Percentiles rank a stretch among this genome's conserved stretches.
phyloP scores from a whole-genome alignment of 106 monocot species.

The Dioscorea dumetorum region DNA sequence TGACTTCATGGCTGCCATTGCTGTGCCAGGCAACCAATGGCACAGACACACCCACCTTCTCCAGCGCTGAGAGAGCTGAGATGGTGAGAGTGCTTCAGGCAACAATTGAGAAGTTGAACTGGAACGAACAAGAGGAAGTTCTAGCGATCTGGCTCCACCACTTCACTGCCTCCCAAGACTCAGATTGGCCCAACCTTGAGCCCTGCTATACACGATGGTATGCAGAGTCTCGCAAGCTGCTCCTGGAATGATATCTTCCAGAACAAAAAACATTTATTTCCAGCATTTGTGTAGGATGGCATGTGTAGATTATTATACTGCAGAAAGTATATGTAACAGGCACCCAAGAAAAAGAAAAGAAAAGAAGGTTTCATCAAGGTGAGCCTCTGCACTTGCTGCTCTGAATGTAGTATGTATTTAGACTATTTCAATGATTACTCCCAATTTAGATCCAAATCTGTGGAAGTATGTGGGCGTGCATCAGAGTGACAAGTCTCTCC shows the following conservation, averaged over 20 bases:
- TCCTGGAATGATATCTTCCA: constrained; percentile 15
- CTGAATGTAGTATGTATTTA: no score
- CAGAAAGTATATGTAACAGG: no score
- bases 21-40: constrained; percentile 63
- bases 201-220: constrained; percentile 65
- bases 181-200: constrained; percentile 88
- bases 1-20: constrained; percentile 70
- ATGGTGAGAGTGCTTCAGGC: constrained; percentile 48
- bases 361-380: no score
- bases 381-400: no score
- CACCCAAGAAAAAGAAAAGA: no score
- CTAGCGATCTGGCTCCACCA: constrained; percentile 72
- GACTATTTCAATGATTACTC: no score
- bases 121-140: constrained; percentile 66
- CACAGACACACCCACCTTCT: constrained; percentile 36
- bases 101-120: constrained; percentile 41
- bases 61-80: constrained; percentile 39
- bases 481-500: no score
- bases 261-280: no score
- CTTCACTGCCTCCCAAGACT: constrained; percentile 49
- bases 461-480: no score
- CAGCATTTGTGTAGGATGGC: no score
- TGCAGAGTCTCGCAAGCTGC: constrained; percentile 33
- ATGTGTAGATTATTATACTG: no score
- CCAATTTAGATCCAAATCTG: no score